phyloP scores from a whole-genome alignment of 108 stramenopile species.

The Fistulifera pelliculosa region DNA sequence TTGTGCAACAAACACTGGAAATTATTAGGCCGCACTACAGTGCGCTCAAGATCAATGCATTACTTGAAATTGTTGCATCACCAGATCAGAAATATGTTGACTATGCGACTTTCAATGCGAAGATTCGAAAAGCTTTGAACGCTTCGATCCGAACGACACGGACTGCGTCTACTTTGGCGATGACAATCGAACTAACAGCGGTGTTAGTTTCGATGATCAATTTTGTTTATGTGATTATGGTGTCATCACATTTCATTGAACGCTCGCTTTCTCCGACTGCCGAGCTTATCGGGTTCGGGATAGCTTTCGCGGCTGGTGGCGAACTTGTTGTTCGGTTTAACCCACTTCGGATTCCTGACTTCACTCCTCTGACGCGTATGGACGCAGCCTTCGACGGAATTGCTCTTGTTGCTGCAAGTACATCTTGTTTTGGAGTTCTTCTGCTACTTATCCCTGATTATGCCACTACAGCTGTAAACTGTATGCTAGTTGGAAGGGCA shows the following conservation, averaged over 20 bases:
- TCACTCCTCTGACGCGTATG: constrained; percentile 32
- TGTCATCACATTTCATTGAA: constrained; percentile 18
- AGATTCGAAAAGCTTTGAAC: constrained; percentile 42
- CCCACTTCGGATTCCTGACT: constrained; percentile 23
- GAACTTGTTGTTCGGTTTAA: constrained; percentile 36
- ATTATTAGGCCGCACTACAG: constrained; percentile 50
- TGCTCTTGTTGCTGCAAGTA: constrained; percentile 30
- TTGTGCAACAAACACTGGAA: constrained; percentile 29
- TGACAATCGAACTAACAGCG: constrained; percentile 28
- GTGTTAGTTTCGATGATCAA: constrained; percentile 39
- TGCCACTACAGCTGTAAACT: constrained; percentile 7
- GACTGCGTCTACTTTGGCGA: constrained; percentile 22
- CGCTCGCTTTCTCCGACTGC: constrained; percentile 17
- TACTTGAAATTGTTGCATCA: constrained; percentile 50
- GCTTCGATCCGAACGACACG: constrained; percentile 39
- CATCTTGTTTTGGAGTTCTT: constrained; percentile 28
- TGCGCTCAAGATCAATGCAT: constrained; percentile 38
- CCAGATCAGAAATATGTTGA: constrained; percentile 21
- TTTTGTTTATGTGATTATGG: constrained; percentile 39
- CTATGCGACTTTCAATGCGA: constrained; percentile 38
- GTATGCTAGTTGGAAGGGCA: constrained; percentile 34
- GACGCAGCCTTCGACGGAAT: constrained; percentile 41
- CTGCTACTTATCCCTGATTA: background rate
- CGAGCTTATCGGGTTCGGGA: constrained; percentile 17
- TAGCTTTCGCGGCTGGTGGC: constrained; percentile 35